Evolutionary conservation across 225 moss, liverwort and hornwort genomes (phyloP).

Genomic region (Sphagnum tenellum): DNA sequence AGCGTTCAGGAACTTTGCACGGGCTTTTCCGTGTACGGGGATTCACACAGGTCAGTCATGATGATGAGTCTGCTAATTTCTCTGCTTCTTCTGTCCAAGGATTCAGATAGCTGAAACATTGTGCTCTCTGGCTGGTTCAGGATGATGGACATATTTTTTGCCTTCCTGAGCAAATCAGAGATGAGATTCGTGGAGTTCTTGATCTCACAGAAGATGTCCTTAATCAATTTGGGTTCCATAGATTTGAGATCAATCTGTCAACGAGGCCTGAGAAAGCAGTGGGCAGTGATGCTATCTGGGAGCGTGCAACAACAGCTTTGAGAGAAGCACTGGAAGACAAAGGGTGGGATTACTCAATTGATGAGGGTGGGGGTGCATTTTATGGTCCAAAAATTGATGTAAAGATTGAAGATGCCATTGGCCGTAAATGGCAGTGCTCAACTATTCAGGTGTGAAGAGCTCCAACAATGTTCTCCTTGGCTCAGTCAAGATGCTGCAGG

Average conservation of each 20-base stretch:
- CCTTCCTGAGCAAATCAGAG: slow-evolving; percentile 86
- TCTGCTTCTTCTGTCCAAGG: too few relatives aligned
- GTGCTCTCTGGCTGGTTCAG: slow-evolving; percentile 8
- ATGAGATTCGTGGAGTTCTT: slow-evolving; percentile 75
- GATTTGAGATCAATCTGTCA: slow-evolving; percentile 87
- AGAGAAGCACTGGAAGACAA: slow-evolving; percentile 82
- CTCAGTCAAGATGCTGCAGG: not conserved
- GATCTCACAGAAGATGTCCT: slow-evolving; percentile 90
- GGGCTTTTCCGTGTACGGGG: slow-evolving; percentile 96
- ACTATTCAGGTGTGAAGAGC: slow-evolving; percentile 55
- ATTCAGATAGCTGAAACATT: too few relatives aligned
- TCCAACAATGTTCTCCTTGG: too few relatives aligned
- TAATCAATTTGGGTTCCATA: slow-evolving; percentile 83
- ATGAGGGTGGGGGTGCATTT: slow-evolving; percentile 96
- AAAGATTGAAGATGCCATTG: slow-evolving; percentile 98
- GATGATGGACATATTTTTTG: slow-evolving; percentile 96
- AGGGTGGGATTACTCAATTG: slow-evolving; percentile 87
- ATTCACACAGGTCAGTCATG: slow-evolving; percentile 68
- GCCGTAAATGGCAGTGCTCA: slow-evolving; percentile 98
- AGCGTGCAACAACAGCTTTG: slow-evolving; percentile 66
- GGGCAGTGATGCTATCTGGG: slow-evolving; percentile 95
- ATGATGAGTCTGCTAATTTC: too few relatives aligned
- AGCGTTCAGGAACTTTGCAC: slow-evolving; percentile 89
- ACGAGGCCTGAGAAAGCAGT: slow-evolving; percentile 95
- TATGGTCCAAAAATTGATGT: slow-evolving; percentile 98